A percentile compares a stretch with the other conserved stretches of the same genome.
These are phyloP conservation scores for Suhomyces choctaworum DNA, from an alignment of 1,139 yeast genomes.

Conservation along the genomic window DNA sequence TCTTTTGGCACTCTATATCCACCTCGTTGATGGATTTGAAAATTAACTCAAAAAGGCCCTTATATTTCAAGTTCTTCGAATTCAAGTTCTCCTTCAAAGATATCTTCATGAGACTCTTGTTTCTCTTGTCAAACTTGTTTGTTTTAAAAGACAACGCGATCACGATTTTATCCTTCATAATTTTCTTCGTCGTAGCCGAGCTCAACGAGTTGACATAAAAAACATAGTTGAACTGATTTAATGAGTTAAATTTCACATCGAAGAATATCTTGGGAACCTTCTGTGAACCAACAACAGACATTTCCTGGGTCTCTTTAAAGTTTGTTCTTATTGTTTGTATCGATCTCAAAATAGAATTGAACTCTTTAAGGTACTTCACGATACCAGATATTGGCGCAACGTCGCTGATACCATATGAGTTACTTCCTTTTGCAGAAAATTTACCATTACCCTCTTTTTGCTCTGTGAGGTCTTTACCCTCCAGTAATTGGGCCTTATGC, in stretches of 20 bases:
- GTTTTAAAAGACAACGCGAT: conserved; percentile 33
- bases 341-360: conserved; percentile 33
- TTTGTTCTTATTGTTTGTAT: conserved; percentile 20
- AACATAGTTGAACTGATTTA: conserved; percentile 37
- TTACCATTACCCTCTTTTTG: not conserved
- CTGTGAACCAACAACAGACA: conserved; percentile 25
- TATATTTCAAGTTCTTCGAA: conserved; percentile 41
- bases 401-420: not conserved
- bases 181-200: conserved; percentile 32
- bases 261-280: conserved; percentile 35
- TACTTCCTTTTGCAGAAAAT: not conserved
- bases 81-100: conserved; percentile 41
- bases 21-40: conserved; percentile 36
- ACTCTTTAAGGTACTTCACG: conserved; percentile 33
- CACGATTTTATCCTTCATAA: conserved; percentile 38
- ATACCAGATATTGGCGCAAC: conserved; percentile 28
- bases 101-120: conserved; percentile 27
- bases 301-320: conserved; percentile 12
- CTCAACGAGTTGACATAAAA: conserved; percentile 33
- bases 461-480: not conserved
- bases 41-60: conserved; percentile 42
- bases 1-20: conserved; percentile 17
- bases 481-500: not conserved
- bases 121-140: conserved; percentile 33
- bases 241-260: conserved; percentile 34